Evolutionary conservation across 139 green algal species (phyloP), one percentile per base, ranked within the genome.

Genomic region (Pseudopediastrum boryanum): DNA sequence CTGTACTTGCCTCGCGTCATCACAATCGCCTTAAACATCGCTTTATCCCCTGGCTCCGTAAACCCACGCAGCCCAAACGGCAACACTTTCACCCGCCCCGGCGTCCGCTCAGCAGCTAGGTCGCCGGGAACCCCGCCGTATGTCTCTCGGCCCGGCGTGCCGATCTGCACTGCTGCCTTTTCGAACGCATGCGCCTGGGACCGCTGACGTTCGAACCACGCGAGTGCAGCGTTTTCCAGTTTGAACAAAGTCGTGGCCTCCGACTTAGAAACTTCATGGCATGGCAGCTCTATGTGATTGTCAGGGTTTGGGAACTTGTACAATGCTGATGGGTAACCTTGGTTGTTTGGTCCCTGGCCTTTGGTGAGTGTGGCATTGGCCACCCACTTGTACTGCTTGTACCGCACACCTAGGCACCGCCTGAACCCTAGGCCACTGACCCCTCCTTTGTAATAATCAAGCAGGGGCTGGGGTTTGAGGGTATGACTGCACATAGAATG

Each of bases 371-470:
- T 21, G 3, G 50, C 69, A 64, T 77, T 50, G 25, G 69, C 44
- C 69, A 77, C 50, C 69, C 69, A 77, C 48, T 77, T 77, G 31
- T 66, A 66, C 35, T 77, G 23, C 23, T 66, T 65, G 50, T 77
- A 77, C 16, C 69, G 48, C 48, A 77, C 69, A 48, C 48, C 69
- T 38, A 77, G 35, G 50, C 69, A 77, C 16, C 69, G 69, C 48
- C 64, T 63, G 69, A 77, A 77, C 25, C 69, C 69, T 6, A 61
- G 12, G 4, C 48, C 31, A 31, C 43, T 66, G 36, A 43, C 44
- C 4, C 71, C 71, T 1, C 71, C 54, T 3, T n/a, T 48, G 3
- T 6, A 36, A 7, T 63, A 79, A 42, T 71, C 56, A 1, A 79
- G 38, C 9, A 79, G 72, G 5, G 41, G 56, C 71, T 79, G 71